phyloP scores from a whole-genome alignment of 768 basidiomycete genomes.

The Suillus subaureus region DNA sequence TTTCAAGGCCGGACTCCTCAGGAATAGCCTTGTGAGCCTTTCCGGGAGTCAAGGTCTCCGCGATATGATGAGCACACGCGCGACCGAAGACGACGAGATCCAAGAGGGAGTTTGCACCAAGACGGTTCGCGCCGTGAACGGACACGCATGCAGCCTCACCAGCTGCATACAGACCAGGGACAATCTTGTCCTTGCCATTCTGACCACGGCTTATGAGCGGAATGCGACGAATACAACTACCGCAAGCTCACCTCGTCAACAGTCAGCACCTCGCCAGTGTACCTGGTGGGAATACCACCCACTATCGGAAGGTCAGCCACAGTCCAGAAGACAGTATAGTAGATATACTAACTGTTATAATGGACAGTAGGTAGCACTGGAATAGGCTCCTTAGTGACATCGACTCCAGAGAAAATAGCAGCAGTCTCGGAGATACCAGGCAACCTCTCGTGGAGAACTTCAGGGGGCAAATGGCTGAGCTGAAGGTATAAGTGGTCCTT shows the following conservation, averaged over 20 bases:
- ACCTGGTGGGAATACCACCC: conserved; percentile 99
- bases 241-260: conserved; percentile 54
- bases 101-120: conserved; percentile 97
- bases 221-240: conserved; percentile 9
- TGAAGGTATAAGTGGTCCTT: conserved; percentile 98
- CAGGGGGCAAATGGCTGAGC: conserved; percentile 94
- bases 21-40: conserved; percentile 89
- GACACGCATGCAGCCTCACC: conserved; percentile 99
- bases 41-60: conserved; percentile 85
- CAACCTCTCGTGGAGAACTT: conserved; percentile 93
- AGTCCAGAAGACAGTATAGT: neutral
- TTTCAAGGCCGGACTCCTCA: conserved; percentile 81
- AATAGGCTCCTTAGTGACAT: conserved; percentile 99
- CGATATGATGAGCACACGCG: conserved; percentile 98
- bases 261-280: conserved; percentile 96
- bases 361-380: conserved; percentile 98
- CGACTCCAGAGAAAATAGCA: conserved; percentile 97
- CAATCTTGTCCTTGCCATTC: conserved; percentile 89
- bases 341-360: conserved; percentile 83
- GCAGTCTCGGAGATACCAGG: conserved; percentile 99
- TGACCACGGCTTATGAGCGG: conserved; percentile 19
- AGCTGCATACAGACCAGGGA: conserved; percentile 97
- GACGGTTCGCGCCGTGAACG: conserved; percentile 98
- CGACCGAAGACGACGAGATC: conserved; percentile 99
- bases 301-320: conserved; percentile 47